A percentile compares a stretch with the other conserved stretches of the same genome.
Evolutionary conservation across 148 eudicot genomes (phyloP).

Genomic region (Simmondsia chinensis): DNA sequence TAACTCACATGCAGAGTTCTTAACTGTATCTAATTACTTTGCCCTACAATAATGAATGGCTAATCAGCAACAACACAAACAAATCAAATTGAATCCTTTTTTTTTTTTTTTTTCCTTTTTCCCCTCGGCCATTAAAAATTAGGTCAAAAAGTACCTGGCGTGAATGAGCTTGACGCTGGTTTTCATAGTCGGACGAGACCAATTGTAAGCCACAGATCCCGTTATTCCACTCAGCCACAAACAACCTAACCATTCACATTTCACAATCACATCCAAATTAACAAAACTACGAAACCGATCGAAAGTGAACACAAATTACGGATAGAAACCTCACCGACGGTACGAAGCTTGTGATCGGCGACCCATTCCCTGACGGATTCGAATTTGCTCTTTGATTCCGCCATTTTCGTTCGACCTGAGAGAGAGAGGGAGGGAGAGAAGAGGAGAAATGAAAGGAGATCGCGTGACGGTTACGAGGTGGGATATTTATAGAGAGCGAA

Average conservation of each 20-base stretch:
- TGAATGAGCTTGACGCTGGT: constrained; percentile 79
- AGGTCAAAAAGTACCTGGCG: constrained; percentile 38
- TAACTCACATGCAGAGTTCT: too few relatives aligned
- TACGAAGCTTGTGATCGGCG: constrained; percentile 53
- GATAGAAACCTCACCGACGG: constrained; percentile 32
- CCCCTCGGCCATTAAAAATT: too few relatives aligned
- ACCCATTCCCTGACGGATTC: constrained; percentile 46
- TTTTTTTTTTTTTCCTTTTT: too few relatives aligned
- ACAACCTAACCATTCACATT: constrained; percentile 26
- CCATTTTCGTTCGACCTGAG: constrained; percentile 18
- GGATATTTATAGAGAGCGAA: too few relatives aligned
- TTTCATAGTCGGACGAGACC: constrained; percentile 88
- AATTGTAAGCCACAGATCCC: constrained; percentile 73
- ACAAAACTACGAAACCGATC: neutral
- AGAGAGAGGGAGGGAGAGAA: neutral
- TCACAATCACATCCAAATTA: neutral
- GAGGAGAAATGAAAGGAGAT: neutral
- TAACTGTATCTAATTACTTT: too few relatives aligned
- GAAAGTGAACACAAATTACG: neutral
- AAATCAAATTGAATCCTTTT: too few relatives aligned
- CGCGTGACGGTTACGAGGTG: too few relatives aligned
- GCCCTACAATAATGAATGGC: too few relatives aligned
- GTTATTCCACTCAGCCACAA: constrained; percentile 64
- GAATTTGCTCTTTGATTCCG: constrained; percentile 30
- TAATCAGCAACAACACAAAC: too few relatives aligned